phyloP scores from a whole-genome alignment of 148 eudicot genomes.

The Rhododendron vialii region DNA sequence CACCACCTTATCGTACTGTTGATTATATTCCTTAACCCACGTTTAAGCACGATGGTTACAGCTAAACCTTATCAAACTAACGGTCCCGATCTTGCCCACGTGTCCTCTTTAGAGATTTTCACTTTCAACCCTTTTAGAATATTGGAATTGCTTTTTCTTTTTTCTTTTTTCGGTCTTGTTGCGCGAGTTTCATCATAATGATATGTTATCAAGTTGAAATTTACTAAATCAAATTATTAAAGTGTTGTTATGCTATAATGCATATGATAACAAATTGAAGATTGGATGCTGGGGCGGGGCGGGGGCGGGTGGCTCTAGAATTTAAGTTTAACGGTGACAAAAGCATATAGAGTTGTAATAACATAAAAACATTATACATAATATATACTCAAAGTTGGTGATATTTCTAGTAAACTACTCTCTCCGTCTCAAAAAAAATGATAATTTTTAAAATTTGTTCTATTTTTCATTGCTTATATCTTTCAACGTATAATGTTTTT shows the following conservation, averaged over 20 bases:
- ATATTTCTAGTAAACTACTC: too few species aligned
- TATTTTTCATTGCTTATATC: too few species aligned
- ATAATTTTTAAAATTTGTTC: too few species aligned
- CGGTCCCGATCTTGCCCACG: slow-evolving; percentile 29
- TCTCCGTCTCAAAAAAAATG: too few species aligned
- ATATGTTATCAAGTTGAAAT: neutral
- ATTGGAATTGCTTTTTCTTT: neutral
- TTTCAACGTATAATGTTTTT: too few species aligned
- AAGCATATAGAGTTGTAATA: too few species aligned
- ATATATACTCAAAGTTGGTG: too few species aligned
- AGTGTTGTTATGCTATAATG: neutral
- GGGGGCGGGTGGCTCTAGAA: too few species aligned
- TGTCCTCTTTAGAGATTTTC: slow-evolving; percentile 13
- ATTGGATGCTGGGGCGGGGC: neutral
- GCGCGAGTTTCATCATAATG: neutral
- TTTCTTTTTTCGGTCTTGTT: neutral
- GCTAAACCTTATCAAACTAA: slow-evolving; percentile 28
- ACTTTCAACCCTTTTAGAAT: neutral
- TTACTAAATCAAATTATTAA: neutral
- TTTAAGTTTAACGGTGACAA: too few species aligned
- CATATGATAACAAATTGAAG: neutral
- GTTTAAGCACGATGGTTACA: slow-evolving; percentile 67
- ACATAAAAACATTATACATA: too few species aligned
- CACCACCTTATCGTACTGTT: slow-evolving; percentile 17
- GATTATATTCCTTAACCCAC: slow-evolving; percentile 54